A percentile compares a stretch with the other conserved stretches of the same genome.
phyloP scores from a whole-genome alignment of 2,329 filamentous ascomycete genomes.

The Chaetoscypha palmicola region DNA sequence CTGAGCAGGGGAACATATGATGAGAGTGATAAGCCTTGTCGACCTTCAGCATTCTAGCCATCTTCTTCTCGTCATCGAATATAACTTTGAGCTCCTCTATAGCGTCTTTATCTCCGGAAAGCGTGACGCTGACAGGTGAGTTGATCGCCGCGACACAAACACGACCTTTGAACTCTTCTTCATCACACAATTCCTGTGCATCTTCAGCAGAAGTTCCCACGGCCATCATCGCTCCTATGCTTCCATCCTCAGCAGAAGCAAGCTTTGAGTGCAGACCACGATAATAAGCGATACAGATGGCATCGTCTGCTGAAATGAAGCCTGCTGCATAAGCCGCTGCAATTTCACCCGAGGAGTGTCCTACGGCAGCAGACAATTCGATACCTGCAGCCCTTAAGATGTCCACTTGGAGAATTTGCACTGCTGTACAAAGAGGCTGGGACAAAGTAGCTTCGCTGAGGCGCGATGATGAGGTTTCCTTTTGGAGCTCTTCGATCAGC shows the following conservation, averaged over 20 bases:
- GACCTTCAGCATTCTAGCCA: constrained; percentile 17
- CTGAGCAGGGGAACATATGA: constrained; percentile 20
- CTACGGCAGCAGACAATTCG: constrained; percentile 32
- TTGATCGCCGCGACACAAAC: constrained; percentile 31
- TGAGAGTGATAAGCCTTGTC: constrained; percentile 27
- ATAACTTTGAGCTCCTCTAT: constrained; percentile 10
- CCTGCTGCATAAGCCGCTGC: constrained; percentile 38
- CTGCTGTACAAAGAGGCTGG: constrained; percentile 39
- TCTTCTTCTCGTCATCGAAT: constrained; percentile 12
- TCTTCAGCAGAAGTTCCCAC: constrained; percentile 14
- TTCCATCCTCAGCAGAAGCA: background rate
- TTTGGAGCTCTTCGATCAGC: constrained; percentile 22
- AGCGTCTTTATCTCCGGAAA: constrained; percentile 25
- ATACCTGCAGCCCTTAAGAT: constrained; percentile 38
- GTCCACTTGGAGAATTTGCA: constrained; percentile 40
- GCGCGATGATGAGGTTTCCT: constrained; percentile 24
- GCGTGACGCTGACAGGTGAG: constrained; percentile 21
- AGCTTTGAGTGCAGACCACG: constrained; percentile 25
- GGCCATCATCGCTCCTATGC: constrained; percentile 17
- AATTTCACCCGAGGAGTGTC: constrained; percentile 43
- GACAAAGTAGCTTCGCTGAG: constrained; percentile 29
- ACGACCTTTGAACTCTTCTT: constrained; percentile 8
- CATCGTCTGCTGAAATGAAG: constrained; percentile 27
- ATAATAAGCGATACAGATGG: constrained; percentile 40
- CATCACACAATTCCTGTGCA: constrained; percentile 3